Evolutionary conservation across 2,329 filamentous ascomycete species (phyloP), one percentile per base, ranked within the genome.

Genomic region (Colletotrichum graminicola): DNA sequence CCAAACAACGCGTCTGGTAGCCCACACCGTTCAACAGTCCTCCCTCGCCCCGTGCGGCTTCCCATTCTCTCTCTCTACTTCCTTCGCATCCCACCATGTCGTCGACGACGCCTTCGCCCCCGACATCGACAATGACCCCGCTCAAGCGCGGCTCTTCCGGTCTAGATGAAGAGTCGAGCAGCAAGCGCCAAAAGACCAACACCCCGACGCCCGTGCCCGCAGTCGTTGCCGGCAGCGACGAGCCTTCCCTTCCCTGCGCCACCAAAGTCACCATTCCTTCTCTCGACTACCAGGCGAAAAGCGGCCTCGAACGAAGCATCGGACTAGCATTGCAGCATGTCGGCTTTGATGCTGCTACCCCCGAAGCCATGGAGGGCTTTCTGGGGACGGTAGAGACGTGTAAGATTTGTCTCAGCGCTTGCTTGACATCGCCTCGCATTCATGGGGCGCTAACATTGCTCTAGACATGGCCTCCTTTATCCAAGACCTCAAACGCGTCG

Each of bases 321-420:
- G 86, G 84, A 0, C 77, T 91, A 67, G 84, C 85, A 3, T 78
- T 91, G 36, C 80, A 86, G 52, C 86, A 90, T 72, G 86, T 90
- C 47, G 90, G 90, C 36, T 92, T 91, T 74, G 82, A 86, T 39
- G 81, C 83, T 34, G 85, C 89, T 18, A 85, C 82, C 0, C 82
- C 84, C 10, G 86, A 89, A 64, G 89, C 89, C 1, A 78, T 92
- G 75, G 89, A 91, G 77, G 86, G 86, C 74, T 88, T 91, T 54
- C 84, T 87, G 5, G 78, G 81, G 26, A 81, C 86, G 74, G 85
- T 87, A 1, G 89, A 91, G 75, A 83, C 84, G 5, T 92, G 90
- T 91, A 78, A 72, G 88, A 77, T 34, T 18, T 60, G 18, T 54
- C 18, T 43, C 18, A 26, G 36, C 54, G 4, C 26, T n/a, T 45